Evolutionary conservation across 2,329 filamentous ascomycete species (phyloP).

Genomic region (Elsinoe batatas): DNA sequence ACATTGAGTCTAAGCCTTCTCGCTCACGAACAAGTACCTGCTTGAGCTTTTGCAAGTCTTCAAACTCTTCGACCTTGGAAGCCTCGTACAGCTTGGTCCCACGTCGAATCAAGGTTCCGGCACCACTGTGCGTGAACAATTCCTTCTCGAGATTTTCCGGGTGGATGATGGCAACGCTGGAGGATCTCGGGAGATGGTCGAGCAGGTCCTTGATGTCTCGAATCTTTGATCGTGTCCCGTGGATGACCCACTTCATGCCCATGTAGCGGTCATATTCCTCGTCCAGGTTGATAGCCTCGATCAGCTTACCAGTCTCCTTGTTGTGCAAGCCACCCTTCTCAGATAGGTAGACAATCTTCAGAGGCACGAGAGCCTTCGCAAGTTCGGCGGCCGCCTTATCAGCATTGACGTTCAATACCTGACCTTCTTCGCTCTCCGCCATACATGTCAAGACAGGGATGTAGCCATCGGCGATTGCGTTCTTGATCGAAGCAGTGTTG

Average conservation of each 20-base stretch:
- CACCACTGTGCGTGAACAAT: conserved; percentile 89
- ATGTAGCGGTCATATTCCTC: conserved; percentile 92
- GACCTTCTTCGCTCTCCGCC: conserved; percentile 84
- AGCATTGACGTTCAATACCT: conserved; percentile 93
- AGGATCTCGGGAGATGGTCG: conserved; percentile 77
- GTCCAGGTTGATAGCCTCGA: conserved; percentile 93
- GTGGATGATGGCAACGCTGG: conserved; percentile 95
- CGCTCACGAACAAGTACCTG: conserved; percentile 71
- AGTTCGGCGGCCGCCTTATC: conserved; percentile 93
- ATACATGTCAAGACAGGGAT: conserved; percentile 92
- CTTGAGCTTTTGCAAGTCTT: conserved; percentile 68
- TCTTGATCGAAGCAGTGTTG: conserved; percentile 81
- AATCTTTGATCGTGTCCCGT: conserved; percentile 93
- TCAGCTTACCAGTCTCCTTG: conserved; percentile 86
- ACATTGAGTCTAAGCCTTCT: conserved; percentile 68
- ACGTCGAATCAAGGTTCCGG: conserved; percentile 82
- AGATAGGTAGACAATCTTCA: conserved; percentile 97
- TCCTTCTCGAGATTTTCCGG: conserved; percentile 93
- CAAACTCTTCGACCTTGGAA: conserved; percentile 61
- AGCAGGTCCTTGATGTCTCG: conserved; percentile 93
- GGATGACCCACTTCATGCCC: conserved; percentile 88
- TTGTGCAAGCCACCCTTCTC: conserved; percentile 97
- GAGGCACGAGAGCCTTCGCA: conserved; percentile 74
- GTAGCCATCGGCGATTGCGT: conserved; percentile 81
- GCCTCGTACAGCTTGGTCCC: conserved; percentile 80